Base-by-base conservation (phyloP, 1,284 basidiomycete genomes). In the Ganoderma lucidum region DNA sequence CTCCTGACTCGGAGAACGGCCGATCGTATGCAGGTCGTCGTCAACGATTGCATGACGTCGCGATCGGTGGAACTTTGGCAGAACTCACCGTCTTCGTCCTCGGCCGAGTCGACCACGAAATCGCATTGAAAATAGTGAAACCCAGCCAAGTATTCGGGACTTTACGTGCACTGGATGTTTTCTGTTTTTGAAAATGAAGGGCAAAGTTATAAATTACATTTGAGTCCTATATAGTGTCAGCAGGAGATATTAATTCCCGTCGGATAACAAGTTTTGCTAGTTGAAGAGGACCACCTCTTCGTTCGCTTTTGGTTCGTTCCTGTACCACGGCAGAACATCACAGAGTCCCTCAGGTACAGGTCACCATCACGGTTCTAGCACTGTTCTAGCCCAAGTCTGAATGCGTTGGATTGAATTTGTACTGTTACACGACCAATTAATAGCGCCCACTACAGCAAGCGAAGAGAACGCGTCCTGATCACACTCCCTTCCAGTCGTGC, bases 401-500 rank as follows among this genome's bases (percentile, higher is more conserved):
- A 14, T 5, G 53, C 48, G 53, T 55, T 32, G 15, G 51, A 15
- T 53, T 48, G 45, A 23, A 23, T 23, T 23, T 23, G 23, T 23
- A 23, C 23, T 23, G 23, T 23, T 48, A 19, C 45, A 48, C 4
- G 45, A n/a, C 45, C 59, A 55, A 56, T 63, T 51, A 55, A 56
- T 63, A 42, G 66, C 69, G 71, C 67, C 51, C 61, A 58, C 37
- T 71, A n/a, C 10, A 51, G 48, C 48, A 69, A 63, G 51, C 70
- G 70, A 73, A 48, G 58, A 64, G 63, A 56, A 68, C 62, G 56
- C 65, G 71, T 61, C 19, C 39, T 41, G 51, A 61, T 41, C 12
- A 23, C 59, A 55, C 58, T n/a, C 44, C 59, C 55, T 63, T 48
- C 63, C 9, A 45, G 39, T 39, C 61, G 66, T 68, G 58, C 61